Evolutionary conservation across 345 rosid species (phyloP), one percentile per base, ranked within the genome.

Genomic region (Cardamine occulta): DNA sequence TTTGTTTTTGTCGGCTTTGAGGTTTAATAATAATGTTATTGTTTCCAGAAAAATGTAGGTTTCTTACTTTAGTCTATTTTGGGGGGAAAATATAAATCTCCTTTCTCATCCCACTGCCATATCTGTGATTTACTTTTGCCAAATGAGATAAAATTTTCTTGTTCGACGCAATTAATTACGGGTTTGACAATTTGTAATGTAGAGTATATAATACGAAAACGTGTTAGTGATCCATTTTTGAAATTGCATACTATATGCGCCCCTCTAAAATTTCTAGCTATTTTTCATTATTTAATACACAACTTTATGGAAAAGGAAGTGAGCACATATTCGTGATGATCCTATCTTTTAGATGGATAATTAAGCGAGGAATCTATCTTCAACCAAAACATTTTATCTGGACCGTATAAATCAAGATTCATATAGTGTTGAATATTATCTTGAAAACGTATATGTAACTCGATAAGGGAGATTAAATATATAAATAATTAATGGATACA

Each of bases 311-410:
- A 64, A 69, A 70, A 45, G 71, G 26, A 56, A 63, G 18, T 54
- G 66, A 63, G 72, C 66, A 70, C 76, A 70, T 70, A 77, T 77
- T 77, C 80, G 66, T 77, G 24, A 48, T 63, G 32, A 77, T 24
- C 72, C 23, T 72, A 48, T 70, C 52, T 68, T 70, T 44, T 54
- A 31, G 2, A 15, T 31, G 28, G 63, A 75, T 60, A 29, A 31
- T 29, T 40, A 42, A 68, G 23, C 61, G 13, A 51, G n/a, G 35
- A 68, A 51, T 57, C n/a, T 40, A 75, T 61, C 68, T 68, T 52
- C 62, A 59, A 68, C 79, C 55, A 49, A 67, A 74, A 58, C 54
- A 29, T 49, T 74, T 75, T 4, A 47, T 39, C 39, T 68, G 21
- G 1, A 68, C 48, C 34, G 14, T 48, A 42, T 51, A 53, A 31